Base-by-base conservation (phyloP, 2,329 filamentous ascomycete species). In the Exophiala sideris region DNA sequence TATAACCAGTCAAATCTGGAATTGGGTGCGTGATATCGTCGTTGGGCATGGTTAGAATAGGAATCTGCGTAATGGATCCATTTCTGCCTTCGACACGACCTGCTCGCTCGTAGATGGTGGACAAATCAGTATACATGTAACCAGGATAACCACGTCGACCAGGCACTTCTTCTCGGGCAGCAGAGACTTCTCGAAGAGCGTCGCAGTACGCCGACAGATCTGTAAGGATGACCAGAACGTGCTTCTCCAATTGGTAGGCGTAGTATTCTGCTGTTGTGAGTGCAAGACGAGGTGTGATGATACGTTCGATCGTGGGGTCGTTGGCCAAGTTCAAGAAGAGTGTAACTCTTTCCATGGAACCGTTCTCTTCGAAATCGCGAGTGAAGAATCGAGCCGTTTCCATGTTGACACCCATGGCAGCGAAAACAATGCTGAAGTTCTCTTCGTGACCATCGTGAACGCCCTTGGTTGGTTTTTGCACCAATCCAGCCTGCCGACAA, bases 61-160 rank as follows among this genome's bases (percentile, higher is more conserved):
- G 94, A 67, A 99, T 96, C 77, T 99, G 94, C 16, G 95, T 99
- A 67, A 99, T 99, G 67, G 94, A 99, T 57, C 95, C 94, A 68
- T 97, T 96, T 66, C 95, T 89, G 66, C 95, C 95, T 68, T 90
- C 81, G 47, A 99, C 94, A 88, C 94, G 94, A 69, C 94, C 94
- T 65, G 94, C 94, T 78, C 94, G 91, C 78, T 99, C 94, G 81
- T 99, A 99, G 68, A 99, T 96, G 70, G 94, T 99, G 56, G 94
- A 96, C 85, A 99, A 88, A 84, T 99, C 95, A 65, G 94, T 99
- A 81, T 99, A 99, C 94, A 99, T 99, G 83, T 99, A 99, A 89
- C 94, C 94, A 50, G 94, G 94, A 79, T 94, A 99, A 83, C 94
- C 94, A 85, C 94, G 92, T 74, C 94, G 92, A 81, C 94, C 94